phyloP scores from a whole-genome alignment of 208 protist species.

The Wallacemonas sp. region DNA sequence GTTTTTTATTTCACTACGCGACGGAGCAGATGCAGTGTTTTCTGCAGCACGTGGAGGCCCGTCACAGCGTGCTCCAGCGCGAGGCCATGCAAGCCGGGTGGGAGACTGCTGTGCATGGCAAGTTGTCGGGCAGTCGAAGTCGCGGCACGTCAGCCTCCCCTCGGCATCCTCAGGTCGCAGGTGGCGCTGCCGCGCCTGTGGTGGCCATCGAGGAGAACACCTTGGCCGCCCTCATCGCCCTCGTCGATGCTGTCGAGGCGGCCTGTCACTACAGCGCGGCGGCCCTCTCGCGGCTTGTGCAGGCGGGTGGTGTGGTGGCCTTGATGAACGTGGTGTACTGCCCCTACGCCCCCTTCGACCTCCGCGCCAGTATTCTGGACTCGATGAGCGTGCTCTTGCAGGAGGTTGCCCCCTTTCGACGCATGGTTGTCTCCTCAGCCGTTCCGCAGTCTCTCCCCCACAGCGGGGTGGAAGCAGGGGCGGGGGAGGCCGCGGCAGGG shows the following conservation, averaged over 20 bases:
- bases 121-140: no score
- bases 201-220: conserved; percentile 46
- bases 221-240: conserved; percentile 58
- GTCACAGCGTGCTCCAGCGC: not conserved
- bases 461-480: not conserved
- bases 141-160: no score
- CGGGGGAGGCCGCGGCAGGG: not conserved
- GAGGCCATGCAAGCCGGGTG: not conserved
- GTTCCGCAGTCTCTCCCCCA: not conserved
- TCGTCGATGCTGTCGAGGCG: conserved; percentile 79
- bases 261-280: conserved; percentile 87
- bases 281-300: conserved; percentile 67
- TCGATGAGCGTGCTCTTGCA: conserved; percentile 86
- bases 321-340: conserved; percentile 73
- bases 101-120: no score
- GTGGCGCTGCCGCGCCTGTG: conserved; percentile 11
- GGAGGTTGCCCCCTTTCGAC: conserved; percentile 77
- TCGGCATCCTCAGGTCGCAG: no score
- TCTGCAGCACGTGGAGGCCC: conserved; percentile 74
- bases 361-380: conserved; percentile 76
- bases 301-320: conserved; percentile 68
- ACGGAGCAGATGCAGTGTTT: conserved; percentile 83
- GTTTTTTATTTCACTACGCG: conserved; percentile 72
- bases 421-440: conserved; percentile 25
- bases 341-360: conserved; percentile 60